Evolutionary conservation across 73 alveolate species (phyloP), one percentile per base, ranked within the genome.

Genomic region (Paramecium biaurelia): DNA sequence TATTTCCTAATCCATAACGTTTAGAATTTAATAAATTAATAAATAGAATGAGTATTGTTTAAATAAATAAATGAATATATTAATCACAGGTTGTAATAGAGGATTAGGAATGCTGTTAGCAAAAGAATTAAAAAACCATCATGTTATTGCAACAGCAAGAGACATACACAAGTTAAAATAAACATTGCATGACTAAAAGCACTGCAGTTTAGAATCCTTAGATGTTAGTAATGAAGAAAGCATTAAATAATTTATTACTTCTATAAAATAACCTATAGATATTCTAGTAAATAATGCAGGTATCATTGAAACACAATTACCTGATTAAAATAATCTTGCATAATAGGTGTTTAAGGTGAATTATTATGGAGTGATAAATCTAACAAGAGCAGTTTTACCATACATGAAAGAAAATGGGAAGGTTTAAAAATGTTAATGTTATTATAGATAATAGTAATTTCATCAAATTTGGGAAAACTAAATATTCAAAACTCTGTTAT

Each of bases 1-100:
- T 63, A 63, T 63, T 63, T 63, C 84, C 28, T 63, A 32, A 63
- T 63, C 84, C 84, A 63, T 63, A 63, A 63, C 84, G 84, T 63
- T 63, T 1, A 63, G 28, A 53, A 53, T 53, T 53, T 53, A 53
- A 53, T 53, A 18, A 53, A 15, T 53, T 18, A 53, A 53, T 53
- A 53, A 18, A 53, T 53, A 34, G 68, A 53, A 15, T 53, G 34
- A 53, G 28, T 53, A 53, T 18, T 53, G 0, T 1, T 5, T 53
- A 18, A 53, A 53, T 53, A 18, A 53, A 53, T 18, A 18, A 53
- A 53, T 53, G 68, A 53, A 53, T 53, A 53, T 53, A 18, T 53
- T 53, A 53, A 53, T 53, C 2, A 63, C 84, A 63, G 84, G 84
- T 6, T 63, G 84, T 58, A 58, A 58, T 20, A 5, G 76, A 5